These are phyloP conservation scores for Gleditsia sinensis DNA, from an alignment of 306 rosid species.

Conservation along the genomic window DNA sequence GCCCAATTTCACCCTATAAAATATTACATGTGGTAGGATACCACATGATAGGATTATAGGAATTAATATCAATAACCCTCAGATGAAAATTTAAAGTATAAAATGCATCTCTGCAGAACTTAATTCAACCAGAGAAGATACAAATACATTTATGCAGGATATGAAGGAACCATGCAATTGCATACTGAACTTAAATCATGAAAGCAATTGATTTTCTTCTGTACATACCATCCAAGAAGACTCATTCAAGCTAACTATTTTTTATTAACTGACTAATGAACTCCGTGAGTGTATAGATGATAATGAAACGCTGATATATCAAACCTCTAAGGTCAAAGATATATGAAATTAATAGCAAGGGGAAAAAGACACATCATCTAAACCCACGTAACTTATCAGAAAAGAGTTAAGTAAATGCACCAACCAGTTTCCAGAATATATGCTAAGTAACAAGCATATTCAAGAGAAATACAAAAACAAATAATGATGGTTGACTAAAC, in stretches of 20 bases:
- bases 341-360: constrained; percentile 6
- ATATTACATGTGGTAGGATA: constrained; percentile 5
- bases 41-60: constrained; percentile 19
- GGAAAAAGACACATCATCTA: background rate
- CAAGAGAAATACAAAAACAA: background rate
- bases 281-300: background rate
- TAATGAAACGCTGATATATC: constrained; percentile 17
- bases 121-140: constrained; percentile 25
- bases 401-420: background rate
- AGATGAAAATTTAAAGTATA: constrained; percentile 27
- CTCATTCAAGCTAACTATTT: constrained; percentile 27
- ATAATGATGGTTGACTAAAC: background rate
- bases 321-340: constrained; percentile 13
- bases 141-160: background rate
- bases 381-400: background rate
- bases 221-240: constrained; percentile 11
- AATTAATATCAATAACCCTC: constrained; percentile 9
- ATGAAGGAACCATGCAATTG: constrained; percentile 4
- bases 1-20: constrained; percentile 87
- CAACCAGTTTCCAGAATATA: background rate
- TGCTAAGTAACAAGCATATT: background rate
- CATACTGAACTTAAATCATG: background rate
- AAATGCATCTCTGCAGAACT: constrained; percentile 16
- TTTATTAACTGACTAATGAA: constrained; percentile 12
- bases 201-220: constrained; percentile 31